Base-by-base conservation (phyloP, 2,329 filamentous ascomycete species). In the Fusarium chlamydosporum region DNA sequence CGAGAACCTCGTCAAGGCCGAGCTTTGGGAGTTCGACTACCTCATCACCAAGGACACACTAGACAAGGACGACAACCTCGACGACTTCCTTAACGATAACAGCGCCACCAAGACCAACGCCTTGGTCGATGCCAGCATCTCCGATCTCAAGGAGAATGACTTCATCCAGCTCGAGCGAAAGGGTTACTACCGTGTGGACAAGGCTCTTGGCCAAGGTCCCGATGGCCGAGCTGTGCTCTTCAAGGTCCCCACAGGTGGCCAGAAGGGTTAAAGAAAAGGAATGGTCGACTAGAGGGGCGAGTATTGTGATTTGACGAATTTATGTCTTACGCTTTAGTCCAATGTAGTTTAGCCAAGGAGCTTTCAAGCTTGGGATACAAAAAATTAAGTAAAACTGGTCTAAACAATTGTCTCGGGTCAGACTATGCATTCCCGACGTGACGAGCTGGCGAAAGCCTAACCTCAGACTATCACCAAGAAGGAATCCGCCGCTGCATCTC, bases 81-180 rank as follows among this genome's bases (percentile, higher is more conserved):
- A 97, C 79, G 90, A 96, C 71, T 96, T 90, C 78, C 79, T 98
- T 64, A 97, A 90, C 78, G 86, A 89, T 26, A 83, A 89, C 56
- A 97, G 93, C 0, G 90, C 92, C 75, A 89, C 87, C 59, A 89
- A 90, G 79, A 91, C 91, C 53, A 87, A 91, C 69, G 93, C 92
- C 2, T 78, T 92, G 54, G 94, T 92, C 27, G 95, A 97, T 76
- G 90, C 88, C 75, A 96, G 94, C 73, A 91, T 97, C 1, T 85
- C 86, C 0, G 84, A 88, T 66, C 84, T 97, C 45, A 94, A 93
- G 85, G 90, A 89, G 77, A 92, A 93, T 75, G 94, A 97, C 73
- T 95, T 98, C 67, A 93, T 98, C 72, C 96, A 98, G 83, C 91
- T 98, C 45, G 95, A 98, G 84, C 87, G 95, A 65, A 93, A 95